phyloP scores from a whole-genome alignment of 2,329 filamentous ascomycete genomes.

The Macrophomina tecta region DNA sequence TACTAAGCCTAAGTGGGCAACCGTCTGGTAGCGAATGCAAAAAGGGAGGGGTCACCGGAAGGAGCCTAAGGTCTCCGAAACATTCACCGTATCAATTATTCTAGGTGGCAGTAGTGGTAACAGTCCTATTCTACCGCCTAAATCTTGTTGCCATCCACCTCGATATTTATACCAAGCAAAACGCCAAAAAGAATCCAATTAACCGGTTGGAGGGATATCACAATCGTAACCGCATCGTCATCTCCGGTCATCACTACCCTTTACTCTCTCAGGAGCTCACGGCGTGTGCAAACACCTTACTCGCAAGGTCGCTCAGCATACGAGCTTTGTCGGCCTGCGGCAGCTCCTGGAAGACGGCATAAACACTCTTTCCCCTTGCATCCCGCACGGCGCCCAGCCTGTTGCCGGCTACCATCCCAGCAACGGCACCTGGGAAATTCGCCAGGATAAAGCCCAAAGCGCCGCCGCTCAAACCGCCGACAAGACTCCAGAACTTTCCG shows the following conservation, averaged over 20 bases:
- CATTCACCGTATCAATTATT: no score
- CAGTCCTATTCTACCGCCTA: no score
- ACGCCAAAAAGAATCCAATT: background rate
- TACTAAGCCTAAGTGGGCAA: no score
- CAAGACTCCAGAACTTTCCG: conserved; percentile 81
- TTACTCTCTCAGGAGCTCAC: conserved; percentile 49
- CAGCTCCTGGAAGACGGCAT: conserved; percentile 86
- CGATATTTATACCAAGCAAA: background rate
- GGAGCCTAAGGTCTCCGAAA: no score
- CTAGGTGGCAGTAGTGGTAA: no score
- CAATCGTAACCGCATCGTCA: conserved; percentile 15
- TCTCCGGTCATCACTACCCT: background rate
- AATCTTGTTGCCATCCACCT: background rate
- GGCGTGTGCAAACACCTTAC: conserved; percentile 83
- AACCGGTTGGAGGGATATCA: conserved; percentile 23
- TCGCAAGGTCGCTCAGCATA: conserved; percentile 81
- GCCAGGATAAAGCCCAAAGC: conserved; percentile 94
- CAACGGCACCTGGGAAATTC: conserved; percentile 86
- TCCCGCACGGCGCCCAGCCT: conserved; percentile 88
- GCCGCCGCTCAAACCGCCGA: conserved; percentile 86
- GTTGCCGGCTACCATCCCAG: conserved; percentile 91
- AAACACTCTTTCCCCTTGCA: conserved; percentile 92
- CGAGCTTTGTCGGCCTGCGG: conserved; percentile 81
- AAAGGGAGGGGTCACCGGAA: no score
- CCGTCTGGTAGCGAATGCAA: no score